A percentile compares a stretch with the other conserved stretches of the same genome.
phyloP scores from a whole-genome alignment of 179 eudicot species.

The Actinidia arguta region DNA sequence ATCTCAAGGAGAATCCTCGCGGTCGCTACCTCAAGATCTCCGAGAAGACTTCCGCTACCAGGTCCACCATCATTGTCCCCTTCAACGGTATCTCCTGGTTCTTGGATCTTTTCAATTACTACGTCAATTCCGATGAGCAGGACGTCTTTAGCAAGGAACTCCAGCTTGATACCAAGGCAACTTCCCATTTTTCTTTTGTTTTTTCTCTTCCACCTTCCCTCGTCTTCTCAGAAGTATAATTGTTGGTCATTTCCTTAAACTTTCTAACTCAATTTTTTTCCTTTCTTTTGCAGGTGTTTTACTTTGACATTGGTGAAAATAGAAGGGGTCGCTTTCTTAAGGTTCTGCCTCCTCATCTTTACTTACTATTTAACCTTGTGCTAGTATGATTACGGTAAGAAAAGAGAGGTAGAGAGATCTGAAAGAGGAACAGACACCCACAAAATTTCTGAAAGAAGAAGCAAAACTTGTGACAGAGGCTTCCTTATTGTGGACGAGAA shows the following conservation, averaged over 20 bases:
- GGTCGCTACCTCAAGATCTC: constrained; percentile 94
- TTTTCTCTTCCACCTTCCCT: too few relatives aligned
- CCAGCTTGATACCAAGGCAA: constrained; percentile 88
- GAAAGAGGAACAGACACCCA: too few relatives aligned
- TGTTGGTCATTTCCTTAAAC: not conserved
- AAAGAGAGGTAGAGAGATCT: too few relatives aligned
- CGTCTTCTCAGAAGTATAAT: not conserved
- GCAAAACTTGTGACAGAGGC: too few relatives aligned
- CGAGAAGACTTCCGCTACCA: constrained; percentile 90
- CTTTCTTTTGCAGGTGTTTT: constrained; percentile 68
- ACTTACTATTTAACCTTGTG: not conserved
- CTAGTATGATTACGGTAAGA: not conserved
- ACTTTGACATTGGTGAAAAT: constrained; percentile 95
- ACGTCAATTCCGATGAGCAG: constrained; percentile 76
- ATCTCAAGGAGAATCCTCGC: constrained; percentile 96
- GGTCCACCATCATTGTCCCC: constrained; percentile 95
- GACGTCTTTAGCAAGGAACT: constrained; percentile 91
- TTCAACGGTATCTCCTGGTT: constrained; percentile 88
- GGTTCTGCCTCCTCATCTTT: constrained; percentile 39
- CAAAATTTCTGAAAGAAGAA: too few relatives aligned
- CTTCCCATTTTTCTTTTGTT: not conserved
- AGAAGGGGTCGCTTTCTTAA: constrained; percentile 94
- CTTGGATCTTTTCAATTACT: constrained; percentile 91
- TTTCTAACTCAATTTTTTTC: not conserved
- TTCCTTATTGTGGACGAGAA: not conserved